These are phyloP conservation scores for Papiliotrema terrestris DNA, from an alignment of 1,284 basidiomycete species.

Conservation along the genomic window DNA sequence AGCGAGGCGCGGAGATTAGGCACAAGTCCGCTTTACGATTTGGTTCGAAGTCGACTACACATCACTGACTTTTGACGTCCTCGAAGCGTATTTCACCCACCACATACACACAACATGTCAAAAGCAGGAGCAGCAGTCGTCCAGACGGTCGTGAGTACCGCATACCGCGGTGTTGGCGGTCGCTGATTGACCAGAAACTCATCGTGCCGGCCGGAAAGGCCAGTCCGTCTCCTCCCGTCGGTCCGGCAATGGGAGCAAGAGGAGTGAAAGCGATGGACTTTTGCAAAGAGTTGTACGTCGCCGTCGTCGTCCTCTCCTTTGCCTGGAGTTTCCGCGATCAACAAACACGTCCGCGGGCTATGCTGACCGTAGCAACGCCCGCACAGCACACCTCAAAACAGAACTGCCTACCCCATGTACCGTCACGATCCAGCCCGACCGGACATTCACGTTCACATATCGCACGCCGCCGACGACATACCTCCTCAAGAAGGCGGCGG, in stretches of 20 bases:
- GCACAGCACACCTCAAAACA: slow-evolving; percentile 79
- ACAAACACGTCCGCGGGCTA: not conserved
- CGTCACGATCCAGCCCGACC: slow-evolving; percentile 91
- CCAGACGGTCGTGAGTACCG: not conserved
- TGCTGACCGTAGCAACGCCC: slow-evolving; percentile 63
- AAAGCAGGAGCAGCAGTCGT: slow-evolving; percentile 3
- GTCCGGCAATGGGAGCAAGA: slow-evolving; percentile 93
- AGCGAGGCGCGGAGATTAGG: too few species aligned
- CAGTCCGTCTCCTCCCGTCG: slow-evolving; percentile 91
- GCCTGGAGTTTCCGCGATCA: not conserved
- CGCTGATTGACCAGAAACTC: slow-evolving; percentile 60
- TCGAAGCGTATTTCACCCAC: not conserved
- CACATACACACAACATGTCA: not conserved
- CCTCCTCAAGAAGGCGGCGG: slow-evolving; percentile 87
- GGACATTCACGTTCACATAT: slow-evolving; percentile 87
- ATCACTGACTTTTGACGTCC: not conserved
- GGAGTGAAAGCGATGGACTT: slow-evolving; percentile 99
- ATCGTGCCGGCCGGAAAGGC: slow-evolving; percentile 92
- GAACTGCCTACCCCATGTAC: slow-evolving; percentile 85
- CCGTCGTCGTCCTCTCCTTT: slow-evolving; percentile 11
- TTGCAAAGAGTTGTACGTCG: slow-evolving; percentile 75
- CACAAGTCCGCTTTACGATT: too few species aligned
- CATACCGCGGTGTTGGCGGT: too few species aligned
- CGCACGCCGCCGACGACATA: slow-evolving; percentile 90
- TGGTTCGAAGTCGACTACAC: too few species aligned